Conservation (phyloP, 306 rosid species). For the Pyrus betulifolia region DNA sequence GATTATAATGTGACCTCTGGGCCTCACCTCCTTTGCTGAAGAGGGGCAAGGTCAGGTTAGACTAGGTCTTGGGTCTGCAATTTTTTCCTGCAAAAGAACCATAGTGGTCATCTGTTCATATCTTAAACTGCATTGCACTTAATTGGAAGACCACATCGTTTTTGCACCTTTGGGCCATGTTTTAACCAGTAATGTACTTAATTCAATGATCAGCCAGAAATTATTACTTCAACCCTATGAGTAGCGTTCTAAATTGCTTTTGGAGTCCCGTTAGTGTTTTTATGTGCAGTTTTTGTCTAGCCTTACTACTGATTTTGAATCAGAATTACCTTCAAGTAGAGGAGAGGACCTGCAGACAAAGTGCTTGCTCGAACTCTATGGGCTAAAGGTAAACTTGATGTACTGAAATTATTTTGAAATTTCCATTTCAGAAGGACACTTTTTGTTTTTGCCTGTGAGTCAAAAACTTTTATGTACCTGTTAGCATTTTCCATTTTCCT, state of each 20-base stretch:
- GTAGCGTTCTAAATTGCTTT: background rate
- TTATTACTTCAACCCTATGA: background rate
- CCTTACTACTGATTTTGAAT: conserved; percentile 28
- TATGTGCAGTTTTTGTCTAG: background rate
- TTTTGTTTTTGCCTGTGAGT: background rate
- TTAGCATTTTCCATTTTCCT: conserved; percentile 1
- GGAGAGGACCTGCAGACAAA: conserved; percentile 94
- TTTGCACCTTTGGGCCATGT: background rate
- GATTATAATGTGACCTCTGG: background rate
- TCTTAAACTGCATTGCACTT: background rate
- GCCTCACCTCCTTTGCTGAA: no score
- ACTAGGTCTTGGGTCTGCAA: background rate
- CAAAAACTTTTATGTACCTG: background rate
- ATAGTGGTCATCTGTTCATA: background rate
- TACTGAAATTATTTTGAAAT: conserved; percentile 5
- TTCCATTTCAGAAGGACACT: conserved; percentile 10
- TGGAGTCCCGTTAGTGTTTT: background rate
- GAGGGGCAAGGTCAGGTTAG: background rate
- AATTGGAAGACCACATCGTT: background rate
- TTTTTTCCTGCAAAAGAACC: background rate
- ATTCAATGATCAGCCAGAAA: background rate
- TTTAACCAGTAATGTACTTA: background rate
- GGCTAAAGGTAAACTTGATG: conserved; percentile 75
- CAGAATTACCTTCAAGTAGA: conserved; percentile 89
- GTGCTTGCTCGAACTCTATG: conserved; percentile 91